Evolutionary conservation across 495 filamentous ascomycete genomes (phyloP), one percentile per base, ranked within the genome.

Genomic region (Tetracladium setigerum): DNA sequence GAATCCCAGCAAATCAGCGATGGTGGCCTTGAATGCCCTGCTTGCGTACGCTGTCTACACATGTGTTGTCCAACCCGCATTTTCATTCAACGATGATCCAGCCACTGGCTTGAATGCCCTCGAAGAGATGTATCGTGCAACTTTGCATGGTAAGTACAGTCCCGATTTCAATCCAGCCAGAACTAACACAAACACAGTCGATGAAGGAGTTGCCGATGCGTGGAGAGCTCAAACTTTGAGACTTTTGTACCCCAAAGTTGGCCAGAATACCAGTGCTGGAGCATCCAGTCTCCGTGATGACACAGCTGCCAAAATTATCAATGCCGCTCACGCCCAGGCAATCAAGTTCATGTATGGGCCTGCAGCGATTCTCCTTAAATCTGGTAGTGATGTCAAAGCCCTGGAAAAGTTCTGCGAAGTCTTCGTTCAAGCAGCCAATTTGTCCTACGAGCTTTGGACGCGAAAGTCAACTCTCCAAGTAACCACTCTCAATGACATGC

Each of bases 221-320:
- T 54, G 46, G 52, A 40, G 52, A 4, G 39, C 52, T 19, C 40
- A 54, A 19, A 54, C 42, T 1, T 18, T 54, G 35, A 49, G 52
- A 31, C 22, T 54, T 7, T 31, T 49, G 3, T n/a, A 44, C 4
- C 50, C 46, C 7, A 24, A 33, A 2, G 30, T 47, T n/a, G 9
- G 31, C 22, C 12, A 42, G 15, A 38, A 47, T 32, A 37, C 18
- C 5, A 6, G 38, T 1, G 22, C 15, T 0, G 18, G 8, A 11
- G 24, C 30, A 17, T 31, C 13, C 14, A 7, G 9, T 11, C 24
- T 32, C 5, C 22, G 24, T 11, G 9, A 17, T 4, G 4, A n/a
- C 6, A 44, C 24, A 8, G 30, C 14, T 10, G 41, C 5, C 5
- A 4, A 14, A 22, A 44, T 44, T 9, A 16, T 13, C 14, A n/a